Evolutionary conservation across 2,329 filamentous ascomycete genomes (phyloP).

Genomic region (Rhynchosporium agropyri): DNA sequence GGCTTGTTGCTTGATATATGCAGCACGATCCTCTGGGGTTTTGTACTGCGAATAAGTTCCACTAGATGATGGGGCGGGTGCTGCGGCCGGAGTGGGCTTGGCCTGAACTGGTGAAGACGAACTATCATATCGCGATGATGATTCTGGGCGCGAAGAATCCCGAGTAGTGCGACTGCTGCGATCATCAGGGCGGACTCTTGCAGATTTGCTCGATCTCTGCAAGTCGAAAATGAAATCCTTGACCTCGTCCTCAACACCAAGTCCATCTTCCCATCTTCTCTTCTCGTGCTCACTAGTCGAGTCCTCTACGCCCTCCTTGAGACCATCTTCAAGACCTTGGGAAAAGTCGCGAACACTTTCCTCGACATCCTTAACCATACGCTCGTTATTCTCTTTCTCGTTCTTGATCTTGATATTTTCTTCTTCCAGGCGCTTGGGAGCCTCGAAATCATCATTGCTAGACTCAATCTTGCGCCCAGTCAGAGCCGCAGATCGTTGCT

Average conservation of each 20-base stretch:
- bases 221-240: slow-evolving; percentile 98
- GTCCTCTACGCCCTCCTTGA: slow-evolving; percentile 79
- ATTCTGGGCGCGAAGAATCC: slow-evolving; percentile 43
- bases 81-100: slow-evolving; percentile 35
- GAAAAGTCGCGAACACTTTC: slow-evolving; percentile 92
- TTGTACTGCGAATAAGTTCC: slow-evolving; percentile 81
- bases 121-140: slow-evolving; percentile 45
- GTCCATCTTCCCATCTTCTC: slow-evolving; percentile 90
- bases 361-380: slow-evolving; percentile 95
- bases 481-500: slow-evolving; percentile 90
- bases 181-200: slow-evolving; percentile 66
- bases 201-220: slow-evolving; percentile 79
- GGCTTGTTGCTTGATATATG: slow-evolving; percentile 95
- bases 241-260: slow-evolving; percentile 95
- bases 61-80: slow-evolving; percentile 53
- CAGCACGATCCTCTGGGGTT: slow-evolving; percentile 89
- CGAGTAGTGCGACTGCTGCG: slow-evolving; percentile 45
- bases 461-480: slow-evolving; percentile 78
- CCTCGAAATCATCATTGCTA: slow-evolving; percentile 72
- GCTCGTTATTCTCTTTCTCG: slow-evolving; percentile 91
- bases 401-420: slow-evolving; percentile 79
- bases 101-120: slow-evolving; percentile 41
- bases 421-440: slow-evolving; percentile 83
- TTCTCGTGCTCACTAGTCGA: slow-evolving; percentile 85
- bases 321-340: slow-evolving; percentile 78